These are phyloP conservation scores for Ophiosphaerella narmari DNA, from an alignment of 2,329 filamentous ascomycete genomes.

Conservation along the genomic window DNA sequence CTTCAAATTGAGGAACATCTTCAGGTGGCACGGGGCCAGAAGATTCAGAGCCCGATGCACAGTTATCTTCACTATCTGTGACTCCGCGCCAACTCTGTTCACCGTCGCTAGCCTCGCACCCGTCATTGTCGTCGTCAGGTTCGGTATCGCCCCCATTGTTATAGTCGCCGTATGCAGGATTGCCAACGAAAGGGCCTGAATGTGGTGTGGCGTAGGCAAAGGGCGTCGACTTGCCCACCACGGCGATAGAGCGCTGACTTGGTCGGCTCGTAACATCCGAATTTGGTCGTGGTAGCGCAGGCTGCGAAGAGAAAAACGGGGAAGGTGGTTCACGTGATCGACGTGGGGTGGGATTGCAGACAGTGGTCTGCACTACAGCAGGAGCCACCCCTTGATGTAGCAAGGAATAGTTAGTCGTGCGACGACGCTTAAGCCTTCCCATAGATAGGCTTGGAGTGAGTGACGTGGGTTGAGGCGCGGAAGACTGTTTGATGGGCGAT, in stretches of 20 bases:
- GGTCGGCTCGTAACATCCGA: constrained; percentile 48
- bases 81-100: constrained; percentile 40
- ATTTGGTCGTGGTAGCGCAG: constrained; percentile 31
- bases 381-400: constrained; percentile 19
- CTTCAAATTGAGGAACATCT: constrained; percentile 34
- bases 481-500: constrained; percentile 36
- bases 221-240: constrained; percentile 54
- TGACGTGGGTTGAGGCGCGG: constrained; percentile 31
- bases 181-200: constrained; percentile 54
- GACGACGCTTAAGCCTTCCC: constrained; percentile 54
- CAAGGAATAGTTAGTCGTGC: constrained; percentile 39
- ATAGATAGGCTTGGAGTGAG: constrained; percentile 44
- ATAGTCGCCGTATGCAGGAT: constrained; percentile 26
- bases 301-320: constrained; percentile 45
- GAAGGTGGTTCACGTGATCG: constrained; percentile 52
- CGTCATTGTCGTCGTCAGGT: constrained; percentile 40
- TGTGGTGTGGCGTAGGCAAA: constrained; percentile 77
- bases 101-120: constrained; percentile 31
- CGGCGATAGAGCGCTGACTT: constrained; percentile 45
- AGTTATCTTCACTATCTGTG: constrained; percentile 31
- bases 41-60: constrained; percentile 25
- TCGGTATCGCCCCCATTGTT: constrained; percentile 41
- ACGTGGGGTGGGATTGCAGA: constrained; percentile 48
- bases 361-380: constrained; percentile 31
- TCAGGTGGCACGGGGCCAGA: constrained; percentile 12